A percentile compares a stretch with the other conserved stretches of the same genome.
These are phyloP conservation scores for Wallacemonas sp. DNA, from an alignment of 208 protist species.

Conservation along the genomic window DNA sequence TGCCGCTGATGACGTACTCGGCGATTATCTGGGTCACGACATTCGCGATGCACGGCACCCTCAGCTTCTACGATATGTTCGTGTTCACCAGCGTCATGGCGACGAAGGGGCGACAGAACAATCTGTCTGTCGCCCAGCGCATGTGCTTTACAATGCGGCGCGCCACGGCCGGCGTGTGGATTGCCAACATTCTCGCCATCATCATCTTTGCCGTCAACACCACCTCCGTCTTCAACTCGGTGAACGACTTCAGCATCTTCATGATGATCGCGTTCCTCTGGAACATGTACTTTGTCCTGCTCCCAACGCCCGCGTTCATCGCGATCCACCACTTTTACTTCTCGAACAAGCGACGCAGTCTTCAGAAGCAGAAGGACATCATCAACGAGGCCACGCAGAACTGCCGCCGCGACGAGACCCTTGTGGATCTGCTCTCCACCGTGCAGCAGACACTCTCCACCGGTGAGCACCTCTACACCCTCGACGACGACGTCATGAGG, in stretches of 20 bases:
- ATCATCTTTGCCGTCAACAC: conserved; percentile 60
- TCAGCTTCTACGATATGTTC: conserved; percentile 73
- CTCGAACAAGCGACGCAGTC: conserved; percentile 38
- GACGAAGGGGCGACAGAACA: conserved; percentile 60
- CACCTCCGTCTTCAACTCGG: conserved; percentile 43
- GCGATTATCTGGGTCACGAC: conserved; percentile 54
- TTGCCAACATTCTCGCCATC: conserved; percentile 50
- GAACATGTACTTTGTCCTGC: conserved; percentile 57
- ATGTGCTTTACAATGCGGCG: conserved; percentile 54
- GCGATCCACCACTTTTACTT: conserved; percentile 63
- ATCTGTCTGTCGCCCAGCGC: conserved; percentile 62
- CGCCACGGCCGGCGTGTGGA: conserved; percentile 37
- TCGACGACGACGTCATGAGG: conserved; percentile 27
- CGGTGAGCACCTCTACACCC: conserved; percentile 23
- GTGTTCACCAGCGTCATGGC: conserved; percentile 57
- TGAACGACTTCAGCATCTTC: conserved; percentile 55
- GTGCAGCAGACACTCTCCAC: conserved; percentile 33
- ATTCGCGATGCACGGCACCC: conserved; percentile 56
- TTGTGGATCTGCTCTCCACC: conserved; percentile 26
- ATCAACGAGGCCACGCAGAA: conserved; percentile 24
- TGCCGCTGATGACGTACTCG: conserved; percentile 46
- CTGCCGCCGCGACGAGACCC: conserved; percentile 25
- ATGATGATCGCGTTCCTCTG: conserved; percentile 58
- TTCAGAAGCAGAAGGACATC: conserved; percentile 52
- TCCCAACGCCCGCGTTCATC: conserved; percentile 52